Conservation (phyloP, 768 basidiomycete species). For the Leccinum obscurum region DNA sequence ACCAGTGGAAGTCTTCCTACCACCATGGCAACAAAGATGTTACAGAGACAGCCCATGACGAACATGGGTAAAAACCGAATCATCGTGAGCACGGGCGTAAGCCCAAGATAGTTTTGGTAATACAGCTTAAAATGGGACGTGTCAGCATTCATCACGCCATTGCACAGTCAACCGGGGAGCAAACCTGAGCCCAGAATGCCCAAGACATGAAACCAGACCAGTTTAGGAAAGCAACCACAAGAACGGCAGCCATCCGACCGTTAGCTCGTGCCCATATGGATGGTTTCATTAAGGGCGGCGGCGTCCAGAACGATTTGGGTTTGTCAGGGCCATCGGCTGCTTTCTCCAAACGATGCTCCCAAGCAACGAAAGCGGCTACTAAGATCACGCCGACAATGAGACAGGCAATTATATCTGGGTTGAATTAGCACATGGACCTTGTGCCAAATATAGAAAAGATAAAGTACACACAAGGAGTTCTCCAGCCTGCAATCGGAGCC, state of each 20-base stretch:
- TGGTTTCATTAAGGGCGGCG: conserved; percentile 66
- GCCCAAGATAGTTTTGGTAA: conserved; percentile 63
- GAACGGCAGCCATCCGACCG: conserved; percentile 62
- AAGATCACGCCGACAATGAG: conserved; percentile 62
- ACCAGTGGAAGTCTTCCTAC: conserved; percentile 56
- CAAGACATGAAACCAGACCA: conserved; percentile 60
- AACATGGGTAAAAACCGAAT: conserved; percentile 72
- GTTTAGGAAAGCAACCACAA: conserved; percentile 61
- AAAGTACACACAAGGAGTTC: conserved; percentile 47
- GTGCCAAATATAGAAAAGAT: conserved; percentile 8
- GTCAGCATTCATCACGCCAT: conserved; percentile 1
- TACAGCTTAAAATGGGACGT: conserved; percentile 47
- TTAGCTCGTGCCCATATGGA: conserved; percentile 63
- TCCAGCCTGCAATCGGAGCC: conserved; percentile 66
- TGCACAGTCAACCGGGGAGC: background rate
- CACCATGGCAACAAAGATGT: conserved; percentile 61
- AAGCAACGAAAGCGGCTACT: conserved; percentile 55
- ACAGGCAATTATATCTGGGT: conserved; percentile 66
- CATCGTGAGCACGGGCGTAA: conserved; percentile 60
- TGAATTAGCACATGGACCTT: conserved; percentile 19
- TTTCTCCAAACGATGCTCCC: conserved; percentile 64
- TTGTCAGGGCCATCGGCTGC: conserved; percentile 11
- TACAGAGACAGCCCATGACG: conserved; percentile 61
- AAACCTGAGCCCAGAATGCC: conserved; percentile 50
- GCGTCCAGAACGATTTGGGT: conserved; percentile 34